Conservation (phyloP, 495 filamentous ascomycete species). For the Lasiosphaeria miniovina region DNA sequence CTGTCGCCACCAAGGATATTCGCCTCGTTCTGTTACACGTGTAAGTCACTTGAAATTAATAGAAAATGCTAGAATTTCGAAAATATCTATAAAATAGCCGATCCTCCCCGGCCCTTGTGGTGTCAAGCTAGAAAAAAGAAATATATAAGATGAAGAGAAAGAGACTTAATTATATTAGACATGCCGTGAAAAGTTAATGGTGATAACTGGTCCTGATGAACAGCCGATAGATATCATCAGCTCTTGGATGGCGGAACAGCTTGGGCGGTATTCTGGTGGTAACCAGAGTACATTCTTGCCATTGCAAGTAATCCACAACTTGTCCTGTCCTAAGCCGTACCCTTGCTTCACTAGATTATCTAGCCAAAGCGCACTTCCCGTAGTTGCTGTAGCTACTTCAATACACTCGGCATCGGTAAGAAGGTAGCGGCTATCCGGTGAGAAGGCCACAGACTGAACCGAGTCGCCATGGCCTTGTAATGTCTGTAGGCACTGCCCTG, state of each 20-base stretch:
- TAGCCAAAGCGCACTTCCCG: not conserved
- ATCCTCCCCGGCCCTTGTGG: constrained; percentile 13
- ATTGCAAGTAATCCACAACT: constrained; percentile 25
- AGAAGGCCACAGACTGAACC: constrained; percentile 10
- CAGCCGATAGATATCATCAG: constrained; percentile 16
- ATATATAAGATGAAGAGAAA: constrained; percentile 1
- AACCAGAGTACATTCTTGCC: constrained; percentile 27
- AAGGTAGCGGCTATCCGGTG: constrained; percentile 1
- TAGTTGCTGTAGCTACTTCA: constrained; percentile 1
- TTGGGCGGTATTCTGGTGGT: constrained; percentile 27
- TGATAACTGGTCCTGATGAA: constrained; percentile 17
- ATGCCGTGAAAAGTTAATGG: constrained; percentile 10
- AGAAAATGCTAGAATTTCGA: not conserved
- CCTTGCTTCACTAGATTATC: constrained; percentile 5
- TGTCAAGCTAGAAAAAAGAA: constrained; percentile 16
- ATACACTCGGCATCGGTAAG: constrained; percentile 1
- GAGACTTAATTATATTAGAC: constrained; percentile 9
- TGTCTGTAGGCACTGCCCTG: constrained; percentile 1
- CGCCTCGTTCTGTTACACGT: not conserved
- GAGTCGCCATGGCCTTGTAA: constrained; percentile 1
- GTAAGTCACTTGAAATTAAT: too few species aligned
- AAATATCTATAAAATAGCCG: constrained; percentile 12
- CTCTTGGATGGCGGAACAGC: constrained; percentile 10
- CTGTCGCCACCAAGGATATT: not conserved
- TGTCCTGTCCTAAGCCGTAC: constrained; percentile 11